phyloP scores from a whole-genome alignment of 2,329 filamentous ascomycete species.

The Pseudopyricularia cyperi region DNA sequence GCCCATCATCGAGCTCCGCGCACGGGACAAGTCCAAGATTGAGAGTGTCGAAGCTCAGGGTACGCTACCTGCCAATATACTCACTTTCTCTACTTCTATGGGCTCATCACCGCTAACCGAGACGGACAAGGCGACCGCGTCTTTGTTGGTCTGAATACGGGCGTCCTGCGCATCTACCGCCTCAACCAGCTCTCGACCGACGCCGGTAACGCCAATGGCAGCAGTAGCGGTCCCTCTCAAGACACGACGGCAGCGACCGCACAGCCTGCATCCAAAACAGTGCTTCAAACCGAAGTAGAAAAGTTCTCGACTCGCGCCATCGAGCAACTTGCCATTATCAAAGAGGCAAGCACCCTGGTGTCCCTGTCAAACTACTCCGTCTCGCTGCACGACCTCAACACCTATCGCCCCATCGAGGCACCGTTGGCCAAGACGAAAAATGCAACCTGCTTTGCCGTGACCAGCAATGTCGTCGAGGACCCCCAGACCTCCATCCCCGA shows the following conservation, averaged over 20 bases:
- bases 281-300: slow-evolving; percentile 82
- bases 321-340: slow-evolving; percentile 89
- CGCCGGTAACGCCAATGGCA: slow-evolving; percentile 10
- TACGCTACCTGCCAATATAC: slow-evolving; percentile 19
- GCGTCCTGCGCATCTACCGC: slow-evolving; percentile 79
- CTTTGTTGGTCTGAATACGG: slow-evolving; percentile 83
- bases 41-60: slow-evolving; percentile 89
- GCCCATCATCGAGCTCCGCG: slow-evolving; percentile 91
- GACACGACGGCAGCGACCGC: slow-evolving; percentile 8
- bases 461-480: slow-evolving; percentile 91
- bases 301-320: slow-evolving; percentile 85
- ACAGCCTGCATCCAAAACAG: slow-evolving; percentile 41
- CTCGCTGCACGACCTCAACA: slow-evolving; percentile 78
- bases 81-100: not conserved
- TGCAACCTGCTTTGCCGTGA: slow-evolving; percentile 81
- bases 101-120: slow-evolving; percentile 3
- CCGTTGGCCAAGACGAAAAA: slow-evolving; percentile 70
- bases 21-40: slow-evolving; percentile 92
- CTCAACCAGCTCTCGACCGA: slow-evolving; percentile 52
- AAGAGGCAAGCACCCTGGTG: slow-evolving; percentile 83
- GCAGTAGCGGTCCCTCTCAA: not conserved
- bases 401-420: slow-evolving; percentile 69
- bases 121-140: slow-evolving; percentile 62
- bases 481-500: slow-evolving; percentile 74
- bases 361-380: slow-evolving; percentile 85